A percentile compares a stretch with the other conserved stretches of the same genome.
phyloP scores from a whole-genome alignment of 768 basidiomycete genomes.

The Mrakia frigida region DNA sequence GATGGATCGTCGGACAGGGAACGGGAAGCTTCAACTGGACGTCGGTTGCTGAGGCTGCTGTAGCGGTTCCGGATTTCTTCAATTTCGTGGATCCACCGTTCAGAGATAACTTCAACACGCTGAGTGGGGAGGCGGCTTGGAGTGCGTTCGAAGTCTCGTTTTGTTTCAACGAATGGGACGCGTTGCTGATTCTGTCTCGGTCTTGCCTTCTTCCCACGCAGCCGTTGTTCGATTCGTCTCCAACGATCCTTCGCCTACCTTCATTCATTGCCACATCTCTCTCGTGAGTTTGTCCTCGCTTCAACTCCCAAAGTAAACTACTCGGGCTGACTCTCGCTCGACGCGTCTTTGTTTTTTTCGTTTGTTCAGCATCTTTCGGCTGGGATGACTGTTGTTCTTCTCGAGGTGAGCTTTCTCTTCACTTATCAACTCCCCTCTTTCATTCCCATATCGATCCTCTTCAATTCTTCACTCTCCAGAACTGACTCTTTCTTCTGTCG shows the following conservation, averaged over 20 bases:
- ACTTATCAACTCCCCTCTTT: too few relatives aligned
- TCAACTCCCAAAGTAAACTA: too few relatives aligned
- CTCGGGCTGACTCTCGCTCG: background rate
- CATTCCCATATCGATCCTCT: too few relatives aligned
- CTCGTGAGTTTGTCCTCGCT: background rate
- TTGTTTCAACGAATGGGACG: too few relatives aligned
- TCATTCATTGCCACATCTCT: background rate
- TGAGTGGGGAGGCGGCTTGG: background rate
- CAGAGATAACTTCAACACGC: background rate
- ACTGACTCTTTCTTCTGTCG: background rate
- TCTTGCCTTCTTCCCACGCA: background rate
- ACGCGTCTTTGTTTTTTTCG: background rate
- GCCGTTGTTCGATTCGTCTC: conserved; percentile 1
- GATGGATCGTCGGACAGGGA: background rate
- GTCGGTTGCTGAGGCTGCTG: background rate
- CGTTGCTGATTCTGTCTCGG: background rate
- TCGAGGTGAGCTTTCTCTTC: background rate
- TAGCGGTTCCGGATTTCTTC: background rate
- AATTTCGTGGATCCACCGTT: background rate
- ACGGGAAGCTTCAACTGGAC: background rate
- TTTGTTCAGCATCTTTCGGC: background rate
- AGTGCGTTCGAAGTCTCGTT: background rate
- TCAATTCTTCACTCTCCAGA: background rate
- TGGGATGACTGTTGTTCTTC: background rate
- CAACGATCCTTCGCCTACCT: background rate